Percentiles rank a stretch among this genome's conserved stretches.
Conservation (phyloP, 2,329 filamentous ascomycete genomes). For the Clathrospora elynae region DNA sequence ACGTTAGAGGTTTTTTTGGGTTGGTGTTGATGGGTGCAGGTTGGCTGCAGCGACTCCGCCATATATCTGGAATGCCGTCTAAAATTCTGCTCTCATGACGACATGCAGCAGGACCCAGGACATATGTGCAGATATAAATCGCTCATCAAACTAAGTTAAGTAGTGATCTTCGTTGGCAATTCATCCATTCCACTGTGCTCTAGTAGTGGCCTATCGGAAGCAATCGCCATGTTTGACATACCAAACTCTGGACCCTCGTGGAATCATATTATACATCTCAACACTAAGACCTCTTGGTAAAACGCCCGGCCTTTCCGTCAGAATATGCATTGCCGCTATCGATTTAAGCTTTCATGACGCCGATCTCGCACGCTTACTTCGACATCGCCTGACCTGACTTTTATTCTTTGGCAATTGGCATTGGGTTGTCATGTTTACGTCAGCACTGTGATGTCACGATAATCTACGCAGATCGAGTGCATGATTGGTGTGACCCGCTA, state of each 20-base stretch:
- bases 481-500: no score
- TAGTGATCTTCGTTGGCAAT: no score
- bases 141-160: no score
- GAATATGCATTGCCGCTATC: neutral
- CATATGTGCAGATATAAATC: no score
- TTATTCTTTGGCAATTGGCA: neutral
- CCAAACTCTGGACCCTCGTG: neutral
- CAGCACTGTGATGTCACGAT: no score
- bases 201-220: neutral
- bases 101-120: no score
- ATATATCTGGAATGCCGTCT: no score
- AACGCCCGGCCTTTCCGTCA: slow-evolving; percentile 9
- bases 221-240: neutral
- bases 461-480: no score
- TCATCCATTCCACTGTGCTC: no score
- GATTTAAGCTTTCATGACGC: slow-evolving; percentile 17
- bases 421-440: neutral
- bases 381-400: no score
- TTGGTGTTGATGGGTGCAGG: neutral
- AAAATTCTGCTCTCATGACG: no score
- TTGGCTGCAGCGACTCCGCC: no score
- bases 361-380: slow-evolving; percentile 15
- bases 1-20: neutral
- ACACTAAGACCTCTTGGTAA: slow-evolving; percentile 1
- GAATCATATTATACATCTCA: neutral